These are phyloP conservation scores for Daldinia bambusicola DNA, from an alignment of 495 filamentous ascomycete species.

Conservation along the genomic window DNA sequence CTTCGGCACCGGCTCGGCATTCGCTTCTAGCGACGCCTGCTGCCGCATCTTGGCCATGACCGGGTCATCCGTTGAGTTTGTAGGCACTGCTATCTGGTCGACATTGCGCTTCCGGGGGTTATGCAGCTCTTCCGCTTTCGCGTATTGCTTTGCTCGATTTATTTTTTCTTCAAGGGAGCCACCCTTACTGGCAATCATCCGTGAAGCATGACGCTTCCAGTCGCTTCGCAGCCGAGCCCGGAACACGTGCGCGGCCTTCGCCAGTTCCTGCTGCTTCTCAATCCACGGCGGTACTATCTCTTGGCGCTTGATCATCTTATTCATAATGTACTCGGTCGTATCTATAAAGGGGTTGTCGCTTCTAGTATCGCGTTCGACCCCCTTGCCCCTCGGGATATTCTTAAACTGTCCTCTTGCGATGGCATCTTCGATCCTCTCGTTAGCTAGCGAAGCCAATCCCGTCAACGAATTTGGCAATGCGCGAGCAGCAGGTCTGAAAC, in stretches of 20 bases:
- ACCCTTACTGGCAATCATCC: constrained; percentile 81
- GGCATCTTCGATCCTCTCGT: constrained; percentile 94
- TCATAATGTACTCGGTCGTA: constrained; percentile 98
- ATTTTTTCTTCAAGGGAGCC: constrained; percentile 83
- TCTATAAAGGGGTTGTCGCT: constrained; percentile 91
- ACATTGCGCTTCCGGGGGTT: constrained; percentile 61
- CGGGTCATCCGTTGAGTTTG: constrained; percentile 58
- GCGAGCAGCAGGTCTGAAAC: constrained; percentile 77
- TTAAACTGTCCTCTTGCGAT: constrained; percentile 93
- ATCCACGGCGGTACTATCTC: constrained; percentile 89
- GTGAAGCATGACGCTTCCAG: constrained; percentile 87
- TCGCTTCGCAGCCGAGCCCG: constrained; percentile 78
- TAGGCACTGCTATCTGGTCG: constrained; percentile 60
- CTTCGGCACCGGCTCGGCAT: constrained; percentile 33
- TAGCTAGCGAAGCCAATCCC: constrained; percentile 84
- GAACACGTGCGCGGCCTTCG: constrained; percentile 74
- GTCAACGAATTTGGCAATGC: constrained; percentile 80
- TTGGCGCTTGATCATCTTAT: constrained; percentile 97
- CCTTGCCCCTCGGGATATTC: constrained; percentile 83
- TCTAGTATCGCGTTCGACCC: constrained; percentile 79
- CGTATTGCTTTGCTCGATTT: constrained; percentile 74
- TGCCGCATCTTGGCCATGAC: constrained; percentile 60
- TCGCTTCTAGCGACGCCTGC: constrained; percentile 33
- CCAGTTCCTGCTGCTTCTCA: constrained; percentile 95
- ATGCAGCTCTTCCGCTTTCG: constrained; percentile 71